Conservation (phyloP, 768 basidiomycete genomes). For the Phallus indusiatus region DNA sequence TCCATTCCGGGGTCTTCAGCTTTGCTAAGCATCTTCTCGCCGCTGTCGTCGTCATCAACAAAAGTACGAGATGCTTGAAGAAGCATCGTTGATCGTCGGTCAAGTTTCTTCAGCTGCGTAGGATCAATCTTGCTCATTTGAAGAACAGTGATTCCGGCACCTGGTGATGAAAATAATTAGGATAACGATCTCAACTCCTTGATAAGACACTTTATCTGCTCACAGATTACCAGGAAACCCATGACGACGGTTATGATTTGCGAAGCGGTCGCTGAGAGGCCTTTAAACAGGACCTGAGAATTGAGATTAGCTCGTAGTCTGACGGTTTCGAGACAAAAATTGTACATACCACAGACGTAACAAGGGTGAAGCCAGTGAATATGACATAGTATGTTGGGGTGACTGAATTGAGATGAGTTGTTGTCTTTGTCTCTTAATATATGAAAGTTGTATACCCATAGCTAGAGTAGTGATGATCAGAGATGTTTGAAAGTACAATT, state of each 20-base stretch:
- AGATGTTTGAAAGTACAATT: not conserved
- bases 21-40: slow-evolving; percentile 5
- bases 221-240: slow-evolving; percentile 32
- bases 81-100: slow-evolving; percentile 33
- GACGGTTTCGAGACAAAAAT: not conserved
- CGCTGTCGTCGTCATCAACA: slow-evolving; percentile 17
- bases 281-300: slow-evolving; percentile 32
- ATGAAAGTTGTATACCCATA: slow-evolving; percentile 3
- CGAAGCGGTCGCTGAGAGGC: slow-evolving; percentile 28
- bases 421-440: not conserved
- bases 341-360: not conserved
- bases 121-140: slow-evolving; percentile 38
- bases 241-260: slow-evolving; percentile 35
- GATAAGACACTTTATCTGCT: not conserved
- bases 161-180: not conserved
- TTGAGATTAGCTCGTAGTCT: slow-evolving; percentile 29
- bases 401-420: slow-evolving; percentile 9
- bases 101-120: slow-evolving; percentile 27
- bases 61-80: slow-evolving; percentile 29
- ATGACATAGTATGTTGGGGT: slow-evolving; percentile 30
- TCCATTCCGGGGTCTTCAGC: slow-evolving; percentile 41
- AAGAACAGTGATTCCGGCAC: slow-evolving; percentile 34
- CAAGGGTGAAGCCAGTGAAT: slow-evolving; percentile 10
- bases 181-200: slow-evolving; percentile 13
- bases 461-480: slow-evolving; percentile 3